Percentiles rank a stretch among this genome's conserved stretches.
Conservation (phyloP, 495 filamentous ascomycete genomes). For the Lineolata rhizophorae region DNA sequence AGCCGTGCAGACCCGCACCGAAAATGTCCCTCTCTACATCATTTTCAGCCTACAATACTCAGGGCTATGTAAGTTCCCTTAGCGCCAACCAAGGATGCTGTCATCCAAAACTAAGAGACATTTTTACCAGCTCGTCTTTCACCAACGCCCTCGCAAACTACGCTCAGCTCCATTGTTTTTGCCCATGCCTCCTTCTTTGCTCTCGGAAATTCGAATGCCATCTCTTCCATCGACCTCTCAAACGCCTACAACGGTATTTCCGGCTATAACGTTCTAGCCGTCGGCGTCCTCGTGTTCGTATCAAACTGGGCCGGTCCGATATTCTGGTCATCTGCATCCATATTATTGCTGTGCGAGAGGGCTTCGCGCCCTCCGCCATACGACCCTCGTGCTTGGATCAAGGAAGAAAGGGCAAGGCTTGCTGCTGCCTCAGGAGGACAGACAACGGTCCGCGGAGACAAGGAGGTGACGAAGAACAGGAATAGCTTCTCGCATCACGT, state of each 20-base stretch:
- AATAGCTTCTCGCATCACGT: slow-evolving; percentile 33
- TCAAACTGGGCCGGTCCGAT: slow-evolving; percentile 84
- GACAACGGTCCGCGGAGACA: too few relatives aligned
- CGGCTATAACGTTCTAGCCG: slow-evolving; percentile 33
- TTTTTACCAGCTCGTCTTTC: slow-evolving; percentile 7
- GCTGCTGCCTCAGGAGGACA: too few relatives aligned
- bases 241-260: slow-evolving; percentile 24
- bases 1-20: slow-evolving; percentile 62
- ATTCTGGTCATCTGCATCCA: slow-evolving; percentile 52
- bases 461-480: too few relatives aligned
- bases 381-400: too few relatives aligned
- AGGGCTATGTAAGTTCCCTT: slow-evolving; percentile 22
- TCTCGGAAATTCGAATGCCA: slow-evolving; percentile 78
- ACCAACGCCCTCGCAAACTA: slow-evolving; percentile 18
- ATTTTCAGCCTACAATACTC: slow-evolving; percentile 38
- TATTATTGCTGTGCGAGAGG: slow-evolving; percentile 26
- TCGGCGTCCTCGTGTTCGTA: slow-evolving; percentile 60
- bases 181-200: slow-evolving; percentile 53
- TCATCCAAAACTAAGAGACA: too few relatives aligned
- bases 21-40: slow-evolving; percentile 68
- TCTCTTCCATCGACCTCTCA: slow-evolving; percentile 48
- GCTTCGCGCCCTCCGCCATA: too few relatives aligned
- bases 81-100: too few relatives aligned
- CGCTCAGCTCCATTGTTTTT: slow-evolving; percentile 13
- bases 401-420: too few relatives aligned